Conservation (phyloP, 2,329 filamentous ascomycete species). For the Aspergillus sp. region DNA sequence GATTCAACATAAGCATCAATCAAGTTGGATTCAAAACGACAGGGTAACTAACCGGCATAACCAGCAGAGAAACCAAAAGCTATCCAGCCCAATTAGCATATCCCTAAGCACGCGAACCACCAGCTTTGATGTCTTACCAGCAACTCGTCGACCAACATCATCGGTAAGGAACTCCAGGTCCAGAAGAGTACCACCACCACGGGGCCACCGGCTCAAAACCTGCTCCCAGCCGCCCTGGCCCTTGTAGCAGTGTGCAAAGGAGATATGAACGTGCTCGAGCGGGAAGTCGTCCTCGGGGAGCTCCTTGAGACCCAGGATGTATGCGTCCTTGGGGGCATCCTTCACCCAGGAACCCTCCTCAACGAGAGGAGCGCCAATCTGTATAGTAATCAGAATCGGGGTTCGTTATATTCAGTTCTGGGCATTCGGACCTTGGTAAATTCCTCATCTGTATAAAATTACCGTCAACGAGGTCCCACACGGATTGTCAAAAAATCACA, state of each 20-base stretch:
- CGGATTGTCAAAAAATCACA: background rate
- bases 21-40: background rate
- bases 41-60: conserved; percentile 55
- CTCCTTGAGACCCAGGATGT: conserved; percentile 77
- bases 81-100: conserved; percentile 10
- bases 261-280: conserved; percentile 70
- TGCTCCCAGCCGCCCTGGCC: conserved; percentile 75
- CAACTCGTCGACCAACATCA: conserved; percentile 61
- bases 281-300: conserved; percentile 69
- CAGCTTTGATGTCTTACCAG: conserved; percentile 27
- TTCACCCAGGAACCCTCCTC: conserved; percentile 64
- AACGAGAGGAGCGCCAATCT: conserved; percentile 65
- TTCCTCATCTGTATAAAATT: conserved; percentile 29
- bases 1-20: conserved; percentile 9
- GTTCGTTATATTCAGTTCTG: background rate
- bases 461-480: conserved; percentile 11
- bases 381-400: conserved; percentile 19
- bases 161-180: conserved; percentile 87
- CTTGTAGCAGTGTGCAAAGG: conserved; percentile 76
- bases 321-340: conserved; percentile 65
- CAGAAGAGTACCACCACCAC: conserved; percentile 73
- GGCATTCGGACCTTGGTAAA: conserved; percentile 31
- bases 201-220: conserved; percentile 75
- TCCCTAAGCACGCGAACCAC: background rate
- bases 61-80: conserved; percentile 67